Percentiles rank a stretch among this genome's conserved stretches.
Conservation (phyloP, 306 rosid species). For the Prunus armeniaca region DNA sequence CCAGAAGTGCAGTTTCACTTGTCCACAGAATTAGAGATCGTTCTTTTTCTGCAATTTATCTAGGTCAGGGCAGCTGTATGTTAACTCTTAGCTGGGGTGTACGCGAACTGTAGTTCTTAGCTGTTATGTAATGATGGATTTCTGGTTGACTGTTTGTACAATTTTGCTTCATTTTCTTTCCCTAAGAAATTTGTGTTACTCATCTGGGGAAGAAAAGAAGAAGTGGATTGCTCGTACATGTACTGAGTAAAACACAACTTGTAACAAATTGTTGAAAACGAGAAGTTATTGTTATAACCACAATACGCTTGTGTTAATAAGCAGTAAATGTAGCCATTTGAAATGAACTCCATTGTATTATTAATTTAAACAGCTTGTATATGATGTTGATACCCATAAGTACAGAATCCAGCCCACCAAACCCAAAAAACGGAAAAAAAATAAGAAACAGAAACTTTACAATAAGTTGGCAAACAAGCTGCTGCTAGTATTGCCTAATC, state of each 20-base stretch:
- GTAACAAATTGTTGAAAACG: too few species aligned
- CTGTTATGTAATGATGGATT: background rate
- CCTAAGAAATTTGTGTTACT: background rate
- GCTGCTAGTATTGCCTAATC: slow-evolving; percentile 32
- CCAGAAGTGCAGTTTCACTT: background rate
- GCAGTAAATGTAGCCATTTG: background rate
- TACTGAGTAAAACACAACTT: background rate
- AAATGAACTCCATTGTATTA: background rate
- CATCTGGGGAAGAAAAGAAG: too few species aligned
- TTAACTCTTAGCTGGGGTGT: background rate
- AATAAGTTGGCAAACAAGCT: slow-evolving; percentile 23
- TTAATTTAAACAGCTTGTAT: slow-evolving; percentile 20
- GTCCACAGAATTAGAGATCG: background rate
- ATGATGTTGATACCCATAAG: slow-evolving; percentile 12
- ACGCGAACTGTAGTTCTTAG: background rate
- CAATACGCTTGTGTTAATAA: too few species aligned
- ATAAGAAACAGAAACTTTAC: slow-evolving; percentile 37
- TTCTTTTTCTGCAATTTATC: background rate
- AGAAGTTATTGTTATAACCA: too few species aligned
- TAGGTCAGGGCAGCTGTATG: background rate
- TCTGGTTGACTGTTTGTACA: background rate
- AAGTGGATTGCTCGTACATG: background rate
- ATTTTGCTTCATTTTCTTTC: background rate
- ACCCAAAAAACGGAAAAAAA: slow-evolving; percentile 4
- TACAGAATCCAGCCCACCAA: slow-evolving; percentile 23